Evolutionary conservation across 257 asterid genomes (phyloP).

Genomic region (Dorcoceras hygrometricum): DNA sequence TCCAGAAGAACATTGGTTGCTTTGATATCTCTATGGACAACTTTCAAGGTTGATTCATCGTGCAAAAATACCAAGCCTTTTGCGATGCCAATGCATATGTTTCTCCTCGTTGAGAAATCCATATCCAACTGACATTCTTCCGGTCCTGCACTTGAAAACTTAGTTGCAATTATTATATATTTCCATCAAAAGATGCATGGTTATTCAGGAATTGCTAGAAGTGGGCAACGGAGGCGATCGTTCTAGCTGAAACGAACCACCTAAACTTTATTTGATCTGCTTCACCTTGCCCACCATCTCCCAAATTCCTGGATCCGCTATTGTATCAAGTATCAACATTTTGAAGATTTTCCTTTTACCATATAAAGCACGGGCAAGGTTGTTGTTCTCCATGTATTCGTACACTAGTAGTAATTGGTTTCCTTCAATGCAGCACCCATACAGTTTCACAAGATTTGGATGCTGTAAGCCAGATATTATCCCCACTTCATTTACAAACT

Average conservation of each 20-base stretch:
- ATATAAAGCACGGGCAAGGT: constrained; percentile 52
- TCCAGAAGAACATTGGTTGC: constrained; percentile 61
- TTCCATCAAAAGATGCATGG: not conserved
- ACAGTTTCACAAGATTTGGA: constrained; percentile 58
- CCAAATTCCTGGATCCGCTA: not conserved
- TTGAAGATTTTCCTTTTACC: constrained; percentile 33
- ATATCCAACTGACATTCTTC: constrained; percentile 40
- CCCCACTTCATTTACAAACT: constrained; percentile 61
- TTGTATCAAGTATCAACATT: not conserved
- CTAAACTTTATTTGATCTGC: not conserved
- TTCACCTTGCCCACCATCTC: not conserved
- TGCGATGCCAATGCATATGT: constrained; percentile 55
- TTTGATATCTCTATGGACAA: constrained; percentile 70
- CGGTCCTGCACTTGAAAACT: constrained; percentile 37
- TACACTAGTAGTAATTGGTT: constrained; percentile 56
- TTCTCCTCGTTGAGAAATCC: constrained; percentile 50
- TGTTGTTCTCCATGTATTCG: constrained; percentile 68
- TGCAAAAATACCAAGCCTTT: constrained; percentile 59
- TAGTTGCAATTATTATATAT: not conserved
- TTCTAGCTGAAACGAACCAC: not conserved
- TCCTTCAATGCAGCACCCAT: constrained; percentile 71
- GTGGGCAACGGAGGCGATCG: not conserved
- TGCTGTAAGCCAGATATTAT: constrained; percentile 61
- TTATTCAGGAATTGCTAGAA: not conserved
- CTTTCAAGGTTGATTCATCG: constrained; percentile 60